Evolutionary conservation across 441 rosid genomes (phyloP).

Genomic region (Dalechampia spathulata): DNA sequence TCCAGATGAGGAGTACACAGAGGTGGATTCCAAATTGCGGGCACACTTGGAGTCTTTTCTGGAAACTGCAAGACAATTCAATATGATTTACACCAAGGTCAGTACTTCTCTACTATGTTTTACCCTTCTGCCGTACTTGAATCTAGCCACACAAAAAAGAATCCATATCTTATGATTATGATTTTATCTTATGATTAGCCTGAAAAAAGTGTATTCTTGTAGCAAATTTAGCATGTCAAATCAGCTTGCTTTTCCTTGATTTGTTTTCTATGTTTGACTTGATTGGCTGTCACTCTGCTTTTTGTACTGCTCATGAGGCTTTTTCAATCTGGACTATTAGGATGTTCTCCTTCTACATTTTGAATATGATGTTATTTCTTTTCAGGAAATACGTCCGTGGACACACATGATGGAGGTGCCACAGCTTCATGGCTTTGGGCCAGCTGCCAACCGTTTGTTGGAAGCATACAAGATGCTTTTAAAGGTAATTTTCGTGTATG

Average conservation of each 20-base stretch:
- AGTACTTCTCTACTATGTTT: neutral
- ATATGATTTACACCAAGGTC: conserved; percentile 88
- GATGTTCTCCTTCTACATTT: conserved; percentile 6
- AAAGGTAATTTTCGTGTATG: conserved; percentile 44
- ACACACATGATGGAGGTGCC: conserved; percentile 99
- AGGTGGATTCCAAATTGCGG: conserved; percentile 77
- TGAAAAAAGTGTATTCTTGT: neutral
- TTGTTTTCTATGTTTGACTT: conserved; percentile 1
- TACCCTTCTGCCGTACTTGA: neutral
- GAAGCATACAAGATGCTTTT: conserved; percentile 98
- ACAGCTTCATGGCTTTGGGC: conserved; percentile 98
- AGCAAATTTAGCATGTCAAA: neutral
- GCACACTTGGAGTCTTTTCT: conserved; percentile 81
- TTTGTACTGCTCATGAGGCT: too few species aligned
- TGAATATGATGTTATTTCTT: neutral
- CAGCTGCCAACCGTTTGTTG: conserved; percentile 92
- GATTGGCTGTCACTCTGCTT: neutral
- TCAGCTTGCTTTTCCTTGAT: neutral
- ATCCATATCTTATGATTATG: neutral
- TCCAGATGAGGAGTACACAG: conserved; percentile 83
- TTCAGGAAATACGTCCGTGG: conserved; percentile 96
- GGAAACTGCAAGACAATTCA: conserved; percentile 89
- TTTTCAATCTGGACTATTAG: too few species aligned
- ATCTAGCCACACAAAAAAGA: neutral
- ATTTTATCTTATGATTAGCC: neutral